Percentiles rank a stretch among this genome's conserved stretches.
Conservation (phyloP, 1,284 basidiomycete genomes). For the Prillingera fragicola region DNA sequence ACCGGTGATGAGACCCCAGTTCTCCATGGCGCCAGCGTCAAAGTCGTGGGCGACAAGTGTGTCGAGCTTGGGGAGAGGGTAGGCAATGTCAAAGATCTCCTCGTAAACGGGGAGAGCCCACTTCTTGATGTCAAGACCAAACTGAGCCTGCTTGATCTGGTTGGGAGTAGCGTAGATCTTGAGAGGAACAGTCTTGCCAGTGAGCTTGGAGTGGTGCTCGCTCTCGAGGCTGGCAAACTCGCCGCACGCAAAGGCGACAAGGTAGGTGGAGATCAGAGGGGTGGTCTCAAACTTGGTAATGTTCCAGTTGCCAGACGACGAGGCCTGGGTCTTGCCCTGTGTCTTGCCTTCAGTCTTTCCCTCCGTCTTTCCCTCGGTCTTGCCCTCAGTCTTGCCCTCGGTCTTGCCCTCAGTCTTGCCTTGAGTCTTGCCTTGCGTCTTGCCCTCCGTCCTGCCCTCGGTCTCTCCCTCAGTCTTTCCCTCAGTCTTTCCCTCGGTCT, state of each 20-base stretch:
- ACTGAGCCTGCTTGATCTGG: slow-evolving; percentile 62
- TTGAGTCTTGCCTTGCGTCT: slow-evolving; percentile 30
- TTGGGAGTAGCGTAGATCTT: slow-evolving; percentile 87
- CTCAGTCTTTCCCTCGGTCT: slow-evolving; percentile 23
- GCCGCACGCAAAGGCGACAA: slow-evolving; percentile 87
- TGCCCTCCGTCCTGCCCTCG: slow-evolving; percentile 25
- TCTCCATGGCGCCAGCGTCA: slow-evolving; percentile 92
- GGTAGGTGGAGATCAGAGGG: slow-evolving; percentile 81
- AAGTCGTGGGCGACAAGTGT: slow-evolving; percentile 78
- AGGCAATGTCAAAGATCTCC: slow-evolving; percentile 82
- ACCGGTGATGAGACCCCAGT: slow-evolving; percentile 91
- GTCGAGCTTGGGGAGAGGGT: slow-evolving; percentile 88
- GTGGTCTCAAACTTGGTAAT: slow-evolving; percentile 72
- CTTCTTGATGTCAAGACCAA: slow-evolving; percentile 81
- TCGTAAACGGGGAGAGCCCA: slow-evolving; percentile 89
- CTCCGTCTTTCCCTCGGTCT: slow-evolving; percentile 48
- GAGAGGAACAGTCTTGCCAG: slow-evolving; percentile 73
- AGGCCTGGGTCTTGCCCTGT: slow-evolving; percentile 34
- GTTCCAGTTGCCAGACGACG: slow-evolving; percentile 56
- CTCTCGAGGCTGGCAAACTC: slow-evolving; percentile 68
- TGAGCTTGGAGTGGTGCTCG: slow-evolving; percentile 73
- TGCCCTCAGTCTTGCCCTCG: slow-evolving; percentile 36
- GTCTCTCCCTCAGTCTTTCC: slow-evolving; percentile 33
- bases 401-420: slow-evolving; percentile 32
- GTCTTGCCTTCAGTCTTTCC: slow-evolving; percentile 6